A percentile compares a stretch with the other conserved stretches of the same genome.
Evolutionary conservation across 1,139 yeast genomes (phyloP).

Genomic region (Saccharomyces hybrid): DNA sequence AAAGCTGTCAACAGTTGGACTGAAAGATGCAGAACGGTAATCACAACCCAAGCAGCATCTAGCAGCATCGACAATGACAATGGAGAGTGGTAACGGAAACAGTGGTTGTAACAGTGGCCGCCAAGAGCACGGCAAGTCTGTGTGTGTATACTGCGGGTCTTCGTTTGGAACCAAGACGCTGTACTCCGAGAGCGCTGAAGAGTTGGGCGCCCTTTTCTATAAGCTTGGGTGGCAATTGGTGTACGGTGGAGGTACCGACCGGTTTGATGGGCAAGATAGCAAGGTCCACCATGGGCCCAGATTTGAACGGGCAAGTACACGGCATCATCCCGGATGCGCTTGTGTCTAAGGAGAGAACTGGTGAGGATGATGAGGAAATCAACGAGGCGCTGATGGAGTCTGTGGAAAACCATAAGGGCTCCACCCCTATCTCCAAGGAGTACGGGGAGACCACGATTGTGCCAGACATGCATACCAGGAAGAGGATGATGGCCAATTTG

Average conservation of each 20-base stretch:
- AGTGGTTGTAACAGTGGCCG: neutral
- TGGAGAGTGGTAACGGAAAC: neutral
- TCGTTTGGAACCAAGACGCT: conserved; percentile 54
- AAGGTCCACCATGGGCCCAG: conserved; percentile 48
- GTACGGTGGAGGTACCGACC: conserved; percentile 85
- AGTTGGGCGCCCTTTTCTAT: conserved; percentile 56
- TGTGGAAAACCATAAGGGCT: conserved; percentile 46
- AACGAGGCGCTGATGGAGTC: conserved; percentile 40
- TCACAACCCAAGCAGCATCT: neutral
- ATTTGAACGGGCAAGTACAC: conserved; percentile 66
- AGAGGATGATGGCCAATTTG: conserved; percentile 77
- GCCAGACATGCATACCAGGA: conserved; percentile 84
- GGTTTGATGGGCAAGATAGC: conserved; percentile 86
- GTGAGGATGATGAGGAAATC: conserved; percentile 37
- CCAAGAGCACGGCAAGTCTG: conserved; percentile 33
- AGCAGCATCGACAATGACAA: neutral
- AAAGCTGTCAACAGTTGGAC: neutral
- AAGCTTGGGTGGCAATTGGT: conserved; percentile 64
- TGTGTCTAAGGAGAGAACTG: conserved; percentile 58
- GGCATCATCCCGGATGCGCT: conserved; percentile 83
- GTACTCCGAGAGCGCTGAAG: conserved; percentile 48
- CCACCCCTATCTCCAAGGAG: conserved; percentile 57
- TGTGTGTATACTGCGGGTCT: conserved; percentile 86
- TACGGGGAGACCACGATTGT: conserved; percentile 80
- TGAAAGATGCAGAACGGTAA: neutral